Conservation (phyloP, 768 basidiomycete species). For the Boletus huronensis region DNA sequence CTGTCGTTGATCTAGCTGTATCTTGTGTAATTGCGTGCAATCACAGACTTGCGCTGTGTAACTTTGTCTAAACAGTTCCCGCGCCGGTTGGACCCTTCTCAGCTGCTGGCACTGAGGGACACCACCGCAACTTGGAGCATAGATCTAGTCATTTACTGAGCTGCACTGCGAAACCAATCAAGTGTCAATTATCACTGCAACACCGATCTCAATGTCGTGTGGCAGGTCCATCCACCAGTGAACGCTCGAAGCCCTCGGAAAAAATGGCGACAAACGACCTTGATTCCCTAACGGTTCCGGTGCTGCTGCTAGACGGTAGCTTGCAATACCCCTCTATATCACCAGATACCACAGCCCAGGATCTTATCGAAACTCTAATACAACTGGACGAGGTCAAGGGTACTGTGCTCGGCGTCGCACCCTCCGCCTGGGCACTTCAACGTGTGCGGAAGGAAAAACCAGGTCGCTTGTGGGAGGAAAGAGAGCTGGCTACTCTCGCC, state of each 20-base stretch:
- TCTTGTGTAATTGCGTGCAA: slow-evolving; percentile 4
- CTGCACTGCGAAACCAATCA: not conserved
- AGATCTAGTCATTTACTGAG: not conserved
- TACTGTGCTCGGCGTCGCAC: slow-evolving; percentile 55
- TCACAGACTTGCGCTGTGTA: not conserved
- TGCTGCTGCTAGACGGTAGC: slow-evolving; percentile 53
- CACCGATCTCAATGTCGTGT: slow-evolving; percentile 1
- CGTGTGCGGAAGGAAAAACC: slow-evolving; percentile 52
- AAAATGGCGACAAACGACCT: slow-evolving; percentile 30
- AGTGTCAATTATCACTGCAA: not conserved
- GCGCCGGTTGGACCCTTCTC: not conserved
- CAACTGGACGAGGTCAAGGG: slow-evolving; percentile 45
- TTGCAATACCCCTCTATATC: slow-evolving; percentile 61
- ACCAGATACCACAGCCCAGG: slow-evolving; percentile 51
- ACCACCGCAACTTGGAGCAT: not conserved
- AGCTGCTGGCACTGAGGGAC: not conserved
- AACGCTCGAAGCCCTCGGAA: not conserved
- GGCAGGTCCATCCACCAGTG: not conserved
- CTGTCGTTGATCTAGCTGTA: slow-evolving; percentile 7
- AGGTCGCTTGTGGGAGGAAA: slow-evolving; percentile 69
- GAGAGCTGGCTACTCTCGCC: slow-evolving; percentile 60
- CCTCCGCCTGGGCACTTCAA: slow-evolving; percentile 69
- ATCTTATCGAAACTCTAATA: slow-evolving; percentile 54
- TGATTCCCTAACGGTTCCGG: slow-evolving; percentile 51
- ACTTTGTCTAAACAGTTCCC: not conserved